Conservation (phyloP, 352 stramenopile genomes). For the Aphanomyces invadans region DNA sequence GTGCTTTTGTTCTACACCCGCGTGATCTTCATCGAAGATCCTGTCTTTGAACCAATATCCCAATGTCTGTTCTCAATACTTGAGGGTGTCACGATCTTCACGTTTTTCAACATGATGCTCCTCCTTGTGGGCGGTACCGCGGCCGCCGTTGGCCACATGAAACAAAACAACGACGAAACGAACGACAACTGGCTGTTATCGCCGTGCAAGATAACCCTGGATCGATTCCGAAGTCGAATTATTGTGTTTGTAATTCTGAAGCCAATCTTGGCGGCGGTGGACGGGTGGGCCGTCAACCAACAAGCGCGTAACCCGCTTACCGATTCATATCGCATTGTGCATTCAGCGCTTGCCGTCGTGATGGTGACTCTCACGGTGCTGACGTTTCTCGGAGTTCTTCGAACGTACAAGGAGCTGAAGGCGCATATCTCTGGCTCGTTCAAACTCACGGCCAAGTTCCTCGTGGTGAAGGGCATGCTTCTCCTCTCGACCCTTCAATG, state of each 20-base stretch:
- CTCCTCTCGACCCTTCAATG: not conserved
- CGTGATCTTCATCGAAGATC: not conserved
- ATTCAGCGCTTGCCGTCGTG: not conserved
- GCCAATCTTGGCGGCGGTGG: not conserved
- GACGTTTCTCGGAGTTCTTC: not conserved
- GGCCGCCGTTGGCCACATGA: not conserved
- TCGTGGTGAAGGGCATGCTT: not conserved
- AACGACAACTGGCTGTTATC: not conserved
- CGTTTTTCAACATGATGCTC: slow-evolving; percentile 13
- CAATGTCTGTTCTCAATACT: not conserved
- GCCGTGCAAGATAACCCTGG: not conserved
- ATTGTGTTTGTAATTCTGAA: not conserved
- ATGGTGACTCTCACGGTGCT: not conserved
- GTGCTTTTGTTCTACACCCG: not conserved
- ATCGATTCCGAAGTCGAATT: not conserved
- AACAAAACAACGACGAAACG: not conserved
- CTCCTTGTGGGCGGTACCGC: slow-evolving; percentile 2
- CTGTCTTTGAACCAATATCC: not conserved
- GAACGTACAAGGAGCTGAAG: not conserved
- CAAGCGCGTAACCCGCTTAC: not conserved
- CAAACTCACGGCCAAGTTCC: not conserved
- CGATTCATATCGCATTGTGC: not conserved
- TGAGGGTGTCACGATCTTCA: not conserved
- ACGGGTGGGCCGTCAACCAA: not conserved
- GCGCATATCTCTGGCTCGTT: not conserved